Evolutionary conservation across 306 rosid genomes (phyloP).

Genomic region (Casuarina glauca): DNA sequence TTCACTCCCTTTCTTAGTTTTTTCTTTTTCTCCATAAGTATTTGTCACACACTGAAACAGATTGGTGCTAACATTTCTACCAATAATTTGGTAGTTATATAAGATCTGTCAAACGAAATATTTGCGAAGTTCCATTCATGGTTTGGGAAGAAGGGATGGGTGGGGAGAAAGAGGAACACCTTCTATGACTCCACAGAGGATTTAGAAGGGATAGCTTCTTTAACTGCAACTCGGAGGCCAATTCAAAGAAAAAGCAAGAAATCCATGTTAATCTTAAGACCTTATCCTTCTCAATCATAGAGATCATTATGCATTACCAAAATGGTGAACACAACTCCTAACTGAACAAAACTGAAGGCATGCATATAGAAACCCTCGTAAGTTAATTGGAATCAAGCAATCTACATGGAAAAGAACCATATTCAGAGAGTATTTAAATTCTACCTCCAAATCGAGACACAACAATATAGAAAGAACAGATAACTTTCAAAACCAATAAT

Average conservation of each 20-base stretch:
- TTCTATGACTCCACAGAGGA: background rate
- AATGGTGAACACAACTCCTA: background rate
- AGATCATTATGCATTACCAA: background rate
- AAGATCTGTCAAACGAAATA: background rate
- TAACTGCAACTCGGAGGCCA: background rate
- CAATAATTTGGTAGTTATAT: background rate
- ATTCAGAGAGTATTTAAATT: no score
- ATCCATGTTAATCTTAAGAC: background rate
- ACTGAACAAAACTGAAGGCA: background rate
- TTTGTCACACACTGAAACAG: background rate
- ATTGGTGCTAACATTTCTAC: background rate
- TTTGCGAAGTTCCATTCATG: background rate
- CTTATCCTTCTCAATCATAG: background rate
- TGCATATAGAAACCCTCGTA: background rate
- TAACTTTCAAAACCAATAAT: background rate
- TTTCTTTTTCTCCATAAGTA: background rate
- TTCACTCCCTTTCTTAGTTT: background rate
- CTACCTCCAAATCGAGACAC: background rate
- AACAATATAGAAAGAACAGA: background rate
- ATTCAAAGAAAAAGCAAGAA: constrained; percentile 12
- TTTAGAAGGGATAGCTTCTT: background rate
- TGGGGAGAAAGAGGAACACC: background rate
- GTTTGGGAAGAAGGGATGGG: background rate
- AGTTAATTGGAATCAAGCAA: background rate
- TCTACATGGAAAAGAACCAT: background rate